A percentile compares a stretch with the other conserved stretches of the same genome.
Evolutionary conservation across 192 early-diverging fungal species (phyloP).

Genomic region (Umbelopsis ramanniana): DNA sequence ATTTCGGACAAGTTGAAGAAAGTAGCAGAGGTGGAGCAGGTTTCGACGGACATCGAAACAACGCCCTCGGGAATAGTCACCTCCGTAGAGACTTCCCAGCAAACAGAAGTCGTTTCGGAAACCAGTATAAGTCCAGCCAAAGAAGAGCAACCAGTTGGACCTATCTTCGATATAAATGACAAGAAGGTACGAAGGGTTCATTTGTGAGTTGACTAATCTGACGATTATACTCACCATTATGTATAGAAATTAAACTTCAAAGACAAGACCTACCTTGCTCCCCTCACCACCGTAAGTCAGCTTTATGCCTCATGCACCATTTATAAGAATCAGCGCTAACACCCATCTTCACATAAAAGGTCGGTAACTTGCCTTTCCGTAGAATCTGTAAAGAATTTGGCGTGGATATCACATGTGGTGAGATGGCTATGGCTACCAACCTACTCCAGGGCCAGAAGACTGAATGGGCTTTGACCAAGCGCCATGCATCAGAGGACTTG

Average conservation of each 20-base stretch:
- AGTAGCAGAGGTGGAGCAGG: conserved; percentile 35
- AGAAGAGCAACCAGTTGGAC: conserved; percentile 37
- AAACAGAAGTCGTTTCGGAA: not conserved
- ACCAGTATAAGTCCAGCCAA: not conserved
- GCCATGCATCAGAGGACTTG: conserved; percentile 85
- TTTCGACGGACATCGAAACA: conserved; percentile 6
- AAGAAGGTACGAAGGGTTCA: conserved; percentile 45
- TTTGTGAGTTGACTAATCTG: not conserved
- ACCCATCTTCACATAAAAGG: not conserved
- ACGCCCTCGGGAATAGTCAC: not conserved
- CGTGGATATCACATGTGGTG: conserved; percentile 95
- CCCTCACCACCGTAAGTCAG: conserved; percentile 81
- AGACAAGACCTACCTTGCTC: conserved; percentile 92
- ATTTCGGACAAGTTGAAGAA: conserved; percentile 33
- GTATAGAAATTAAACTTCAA: conserved; percentile 65
- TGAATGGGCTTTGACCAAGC: conserved; percentile 83
- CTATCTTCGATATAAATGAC: conserved; percentile 58
- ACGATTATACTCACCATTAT: not conserved
- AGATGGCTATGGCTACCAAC: conserved; percentile 85
- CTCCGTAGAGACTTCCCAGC: not conserved
- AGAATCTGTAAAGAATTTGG: conserved; percentile 93
- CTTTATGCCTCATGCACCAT: not conserved
- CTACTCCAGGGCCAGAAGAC: conserved; percentile 67
- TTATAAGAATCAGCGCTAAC: not conserved
- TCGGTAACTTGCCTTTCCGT: conserved; percentile 97